Conservation (phyloP, 768 basidiomycete species). For the Amanita rubescens region DNA sequence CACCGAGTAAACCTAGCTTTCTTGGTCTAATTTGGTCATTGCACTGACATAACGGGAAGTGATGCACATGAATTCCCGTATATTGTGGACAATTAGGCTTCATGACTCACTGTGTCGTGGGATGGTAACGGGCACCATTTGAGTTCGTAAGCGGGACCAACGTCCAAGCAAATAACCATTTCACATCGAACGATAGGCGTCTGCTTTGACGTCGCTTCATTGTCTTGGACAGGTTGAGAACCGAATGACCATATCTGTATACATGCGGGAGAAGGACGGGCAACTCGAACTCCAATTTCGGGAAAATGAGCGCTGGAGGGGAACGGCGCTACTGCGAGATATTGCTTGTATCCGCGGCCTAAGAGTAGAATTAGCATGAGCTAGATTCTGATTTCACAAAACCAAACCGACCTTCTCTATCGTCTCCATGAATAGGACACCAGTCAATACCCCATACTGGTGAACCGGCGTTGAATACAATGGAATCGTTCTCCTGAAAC, state of each 20-base stretch:
- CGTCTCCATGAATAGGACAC: conserved; percentile 72
- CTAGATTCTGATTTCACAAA: not conserved
- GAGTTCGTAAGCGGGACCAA: conserved; percentile 69
- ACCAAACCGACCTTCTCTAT: conserved; percentile 43
- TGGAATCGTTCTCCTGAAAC: conserved; percentile 48
- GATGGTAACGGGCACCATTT: conserved; percentile 94
- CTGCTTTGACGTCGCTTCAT: not conserved
- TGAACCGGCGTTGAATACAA: conserved; percentile 81
- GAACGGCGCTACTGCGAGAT: conserved; percentile 76
- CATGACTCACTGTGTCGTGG: conserved; percentile 42
- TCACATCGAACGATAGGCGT: conserved; percentile 56
- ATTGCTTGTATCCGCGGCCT: conserved; percentile 61
- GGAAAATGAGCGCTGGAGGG: conserved; percentile 59
- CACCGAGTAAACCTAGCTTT: conserved; percentile 81
- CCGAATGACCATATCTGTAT: conserved; percentile 82
- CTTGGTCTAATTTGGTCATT: conserved; percentile 21
- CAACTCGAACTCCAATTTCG: conserved; percentile 51
- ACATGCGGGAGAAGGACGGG: conserved; percentile 51
- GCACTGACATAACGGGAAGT: conserved; percentile 11
- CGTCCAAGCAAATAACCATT: conserved; percentile 79
- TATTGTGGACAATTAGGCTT: not conserved
- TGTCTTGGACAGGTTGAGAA: conserved; percentile 4
- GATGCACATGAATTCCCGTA: not conserved
- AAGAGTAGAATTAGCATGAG: not conserved
- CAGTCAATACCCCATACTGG: conserved; percentile 91